Evolutionary conservation across 768 basidiomycete genomes (phyloP), one percentile per base, ranked within the genome.

Genomic region (Suillus hirtellus): DNA sequence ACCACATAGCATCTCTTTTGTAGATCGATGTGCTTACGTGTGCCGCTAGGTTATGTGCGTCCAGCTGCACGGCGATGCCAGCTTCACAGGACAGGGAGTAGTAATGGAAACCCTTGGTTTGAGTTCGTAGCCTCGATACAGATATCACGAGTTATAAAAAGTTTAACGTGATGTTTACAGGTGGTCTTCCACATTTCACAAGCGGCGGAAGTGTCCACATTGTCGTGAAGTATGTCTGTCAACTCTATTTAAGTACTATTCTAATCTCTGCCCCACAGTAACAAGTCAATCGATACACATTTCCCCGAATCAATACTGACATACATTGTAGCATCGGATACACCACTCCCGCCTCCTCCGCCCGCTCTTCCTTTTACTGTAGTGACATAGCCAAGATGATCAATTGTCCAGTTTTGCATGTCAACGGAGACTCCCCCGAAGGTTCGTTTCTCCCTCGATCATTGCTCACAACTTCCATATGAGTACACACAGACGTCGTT

Each of bases 361-460:
- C 92, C 15, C 85, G 95, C 8, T 95, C 94, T 1, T 93, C 91
- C 0, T 71, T 92, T 40, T 97, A 97, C 70, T 95, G 92, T 70
- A 92, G 92, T 0, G 93, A 94, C 71, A 79, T 92, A 43, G 92
- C 89, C 6, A 96, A 96, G 77, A 93, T 92, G 89, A 89, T 95
- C 68, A 89, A 92, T 63, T 88, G 92, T 0, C 95, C 95, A 1
- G 86, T 96, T 4, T 72, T 96, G 21, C 95, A 96, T 65, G 93
- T 95, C 64, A 97, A 96, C 66, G 95, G 95, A 6, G 95, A 97
- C 72, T 79, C 89, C 72, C 93, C 93, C 0, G 93, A 96, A 83
- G 92, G 92, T 78, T 63, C 49, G 44, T 59, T 17, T 6, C 14
- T 31, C 35, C 24, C 40, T 9, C 1, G 1, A 46, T 24, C 63